These are phyloP conservation scores for Helotiales sp. DNA, from an alignment of 2,329 filamentous ascomycete species.

Conservation along the genomic window DNA sequence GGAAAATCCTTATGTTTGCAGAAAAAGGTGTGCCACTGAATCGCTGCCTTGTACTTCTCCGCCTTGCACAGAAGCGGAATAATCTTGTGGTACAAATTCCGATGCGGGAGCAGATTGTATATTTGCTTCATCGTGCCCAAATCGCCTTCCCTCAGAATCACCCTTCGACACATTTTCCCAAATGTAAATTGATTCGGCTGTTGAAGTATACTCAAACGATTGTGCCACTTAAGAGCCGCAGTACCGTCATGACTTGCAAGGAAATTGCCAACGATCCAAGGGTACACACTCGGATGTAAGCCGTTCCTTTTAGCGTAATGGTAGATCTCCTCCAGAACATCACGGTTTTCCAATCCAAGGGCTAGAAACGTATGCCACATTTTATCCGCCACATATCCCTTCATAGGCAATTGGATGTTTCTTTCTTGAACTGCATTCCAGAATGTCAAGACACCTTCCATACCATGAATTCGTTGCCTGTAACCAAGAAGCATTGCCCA, in stretches of 20 bases:
- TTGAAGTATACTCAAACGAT: conserved; percentile 36
- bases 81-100: conserved; percentile 50
- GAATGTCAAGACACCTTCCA: conserved; percentile 48
- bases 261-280: conserved; percentile 48
- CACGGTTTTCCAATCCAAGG: conserved; percentile 42
- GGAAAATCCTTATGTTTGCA: conserved; percentile 50
- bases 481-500: conserved; percentile 50
- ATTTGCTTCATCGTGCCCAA: conserved; percentile 48
- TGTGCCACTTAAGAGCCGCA: conserved; percentile 39
- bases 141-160: conserved; percentile 33
- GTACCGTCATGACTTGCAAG: conserved; percentile 37
- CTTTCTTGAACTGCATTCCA: conserved; percentile 49
- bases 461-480: conserved; percentile 48
- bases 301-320: conserved; percentile 50
- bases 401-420: conserved; percentile 47
- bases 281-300: conserved; percentile 48
- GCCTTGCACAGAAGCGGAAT: conserved; percentile 48
- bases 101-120: conserved; percentile 46
- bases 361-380: conserved; percentile 54
- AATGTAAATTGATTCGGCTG: conserved; percentile 45
- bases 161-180: conserved; percentile 43
- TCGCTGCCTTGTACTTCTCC: conserved; percentile 46
- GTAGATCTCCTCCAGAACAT: conserved; percentile 46
- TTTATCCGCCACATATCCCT: conserved; percentile 46
- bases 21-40: conserved; percentile 53